Evolutionary conservation across 768 basidiomycete species (phyloP), one percentile per base, ranked within the genome.

Genomic region (Boletus fagicola): DNA sequence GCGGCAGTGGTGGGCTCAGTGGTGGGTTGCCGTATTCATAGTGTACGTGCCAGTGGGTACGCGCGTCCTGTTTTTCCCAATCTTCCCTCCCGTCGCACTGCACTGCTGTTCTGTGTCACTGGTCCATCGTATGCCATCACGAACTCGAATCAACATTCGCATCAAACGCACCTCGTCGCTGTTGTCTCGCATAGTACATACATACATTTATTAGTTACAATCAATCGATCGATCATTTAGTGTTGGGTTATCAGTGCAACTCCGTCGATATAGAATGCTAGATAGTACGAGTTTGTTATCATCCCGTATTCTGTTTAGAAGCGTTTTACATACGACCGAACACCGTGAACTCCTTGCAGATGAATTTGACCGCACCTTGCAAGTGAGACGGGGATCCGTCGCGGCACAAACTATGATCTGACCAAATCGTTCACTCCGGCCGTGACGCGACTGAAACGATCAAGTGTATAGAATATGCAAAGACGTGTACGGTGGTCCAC

Each of bases 11-110:
- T 18, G 57, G 65, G 22, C 55, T 62, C 39, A 61, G 56, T 24
- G 68, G 62, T 8, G 69, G 62, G 15, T 56, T 71, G n/a, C 70
- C 72, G 7, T 73, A 72, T 30, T 72, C 72, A 49, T 73, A 64
- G 46, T 38, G 45, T 57, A 24, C 50, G 57, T 51, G 38, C 50
- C n/a, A n/a, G n/a, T n/a, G n/a, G n/a, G 55, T 49, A 13, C 24
- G 26, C 24, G 22, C 8, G 7, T 39, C 8, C 6, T 8, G 18
- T 24, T 31, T 36, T 42, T 26, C 0, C 18, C 12, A 33, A 20
- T 49, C 47, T 9, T 31, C 49, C 16, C 3, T 50, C 9, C 9
- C 18, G n/a, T 45, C n/a, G 30, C 44, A 15, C 35, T 36, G 31
- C 33, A 22, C 22, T 44, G 13, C 24, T 26, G 4, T 24, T 39